Percentiles rank a stretch among this genome's conserved stretches.
phyloP scores from a whole-genome alignment of 306 rosid species.

The Sindora glabra region DNA sequence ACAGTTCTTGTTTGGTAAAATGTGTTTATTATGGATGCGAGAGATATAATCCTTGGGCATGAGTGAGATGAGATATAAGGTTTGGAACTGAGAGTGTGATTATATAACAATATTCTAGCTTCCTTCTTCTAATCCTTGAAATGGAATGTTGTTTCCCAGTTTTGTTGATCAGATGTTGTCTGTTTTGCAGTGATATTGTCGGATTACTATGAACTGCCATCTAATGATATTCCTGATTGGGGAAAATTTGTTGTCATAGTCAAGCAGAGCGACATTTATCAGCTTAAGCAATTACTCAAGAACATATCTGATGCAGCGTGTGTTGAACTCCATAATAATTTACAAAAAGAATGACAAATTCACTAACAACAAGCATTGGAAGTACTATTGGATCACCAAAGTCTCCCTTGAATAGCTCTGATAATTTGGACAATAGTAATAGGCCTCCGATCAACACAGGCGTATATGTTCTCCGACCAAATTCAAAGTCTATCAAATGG shows the following conservation, averaged over 20 bases:
- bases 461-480: conserved; percentile 25
- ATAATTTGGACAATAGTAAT: conserved; percentile 34
- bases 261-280: conserved; percentile 73
- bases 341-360: conserved; percentile 58
- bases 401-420: conserved; percentile 27
- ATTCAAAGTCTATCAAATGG: conserved; percentile 48
- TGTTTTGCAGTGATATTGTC: conserved; percentile 81
- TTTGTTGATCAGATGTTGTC: conserved; percentile 20
- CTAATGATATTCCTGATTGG: conserved; percentile 93
- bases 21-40: not conserved
- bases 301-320: conserved; percentile 57
- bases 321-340: conserved; percentile 58
- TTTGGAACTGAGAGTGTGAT: not conserved
- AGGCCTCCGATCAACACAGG: conserved; percentile 24
- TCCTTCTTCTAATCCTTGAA: conserved; percentile 7
- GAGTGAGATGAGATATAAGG: not conserved
- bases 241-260: conserved; percentile 68
- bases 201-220: conserved; percentile 89
- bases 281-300: conserved; percentile 78
- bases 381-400: conserved; percentile 45
- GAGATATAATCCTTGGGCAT: too few relatives aligned
- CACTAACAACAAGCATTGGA: conserved; percentile 42
- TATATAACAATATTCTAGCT: not conserved
- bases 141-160: conserved; percentile 6
- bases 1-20: not conserved